These are phyloP conservation scores for Eucalyptus cloeziana DNA, from an alignment of 345 rosid species.

Conservation along the genomic window DNA sequence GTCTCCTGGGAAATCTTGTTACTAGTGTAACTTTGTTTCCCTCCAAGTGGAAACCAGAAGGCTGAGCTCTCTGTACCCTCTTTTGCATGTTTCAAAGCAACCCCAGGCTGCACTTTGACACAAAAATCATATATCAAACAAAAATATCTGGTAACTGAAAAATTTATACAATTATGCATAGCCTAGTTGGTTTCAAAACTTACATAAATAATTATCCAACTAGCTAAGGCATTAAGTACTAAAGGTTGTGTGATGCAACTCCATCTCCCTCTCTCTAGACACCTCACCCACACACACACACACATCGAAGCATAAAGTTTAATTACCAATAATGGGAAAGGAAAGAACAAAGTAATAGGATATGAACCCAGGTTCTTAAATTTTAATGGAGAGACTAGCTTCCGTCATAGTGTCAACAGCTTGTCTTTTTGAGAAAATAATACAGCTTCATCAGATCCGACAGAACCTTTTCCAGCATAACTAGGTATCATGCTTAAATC, in stretches of 20 bases:
- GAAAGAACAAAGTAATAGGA: not conserved
- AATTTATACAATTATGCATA: not conserved
- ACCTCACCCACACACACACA: not conserved
- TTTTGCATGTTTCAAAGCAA: slow-evolving; percentile 73
- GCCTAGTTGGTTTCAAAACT: not conserved
- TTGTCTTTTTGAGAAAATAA: not conserved
- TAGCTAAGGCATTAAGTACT: not conserved
- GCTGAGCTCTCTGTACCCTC: slow-evolving; percentile 97
- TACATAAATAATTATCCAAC: not conserved
- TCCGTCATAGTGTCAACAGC: not conserved
- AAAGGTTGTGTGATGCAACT: not conserved
- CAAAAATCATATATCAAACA: not conserved
- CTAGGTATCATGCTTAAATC: not conserved
- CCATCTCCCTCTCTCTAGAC: not conserved
- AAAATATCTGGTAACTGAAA: not conserved
- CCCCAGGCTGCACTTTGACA: slow-evolving; percentile 66
- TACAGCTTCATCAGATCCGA: not conserved
- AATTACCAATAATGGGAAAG: not conserved
- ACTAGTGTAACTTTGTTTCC: slow-evolving; percentile 83
- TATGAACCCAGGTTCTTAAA: not conserved
- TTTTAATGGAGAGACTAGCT: not conserved
- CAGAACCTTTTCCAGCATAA: not conserved
- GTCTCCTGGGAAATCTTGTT: slow-evolving; percentile 50
- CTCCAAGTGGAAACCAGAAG: slow-evolving; percentile 98
- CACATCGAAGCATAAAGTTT: not conserved